phyloP scores from a whole-genome alignment of 441 rosid genomes.

The Euphorbia corollata region DNA sequence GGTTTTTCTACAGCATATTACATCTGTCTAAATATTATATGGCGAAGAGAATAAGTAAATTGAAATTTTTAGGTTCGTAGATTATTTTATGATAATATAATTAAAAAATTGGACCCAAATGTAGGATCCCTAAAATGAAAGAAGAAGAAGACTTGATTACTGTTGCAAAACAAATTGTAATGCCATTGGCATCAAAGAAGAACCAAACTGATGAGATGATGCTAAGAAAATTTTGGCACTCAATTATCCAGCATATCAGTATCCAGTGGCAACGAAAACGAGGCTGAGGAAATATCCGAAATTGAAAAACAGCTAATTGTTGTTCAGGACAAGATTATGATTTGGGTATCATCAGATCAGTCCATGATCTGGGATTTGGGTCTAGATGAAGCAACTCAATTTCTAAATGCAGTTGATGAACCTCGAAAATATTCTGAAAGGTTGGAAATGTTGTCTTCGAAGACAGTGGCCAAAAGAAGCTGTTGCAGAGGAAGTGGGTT shows the following conservation, averaged over 20 bases:
- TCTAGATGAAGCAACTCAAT: constrained; percentile 42
- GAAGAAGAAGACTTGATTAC: constrained; percentile 62
- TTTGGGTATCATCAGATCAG: constrained; percentile 55
- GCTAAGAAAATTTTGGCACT: constrained; percentile 44
- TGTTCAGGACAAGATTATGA: constrained; percentile 59
- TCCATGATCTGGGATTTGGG: constrained; percentile 76
- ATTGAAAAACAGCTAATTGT: constrained; percentile 37
- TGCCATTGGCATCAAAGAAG: constrained; percentile 52
- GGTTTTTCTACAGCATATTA: no score
- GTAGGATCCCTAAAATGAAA: constrained; percentile 30
- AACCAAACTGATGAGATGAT: constrained; percentile 47
- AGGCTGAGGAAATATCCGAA: constrained; percentile 31
- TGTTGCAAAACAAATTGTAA: constrained; percentile 50
- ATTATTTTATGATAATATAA: no score
- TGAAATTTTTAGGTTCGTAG: no score
- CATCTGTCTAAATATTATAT: no score
- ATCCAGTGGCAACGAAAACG: constrained; percentile 28
- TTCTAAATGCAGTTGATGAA: constrained; percentile 51
- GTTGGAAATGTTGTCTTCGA: constrained; percentile 33
- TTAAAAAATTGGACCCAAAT: no score
- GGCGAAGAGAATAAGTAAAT: no score
- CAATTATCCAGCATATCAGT: constrained; percentile 45
- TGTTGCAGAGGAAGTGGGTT: no score
- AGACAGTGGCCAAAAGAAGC: background rate
- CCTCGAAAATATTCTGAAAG: constrained; percentile 41